Percentiles rank a stretch among this genome's conserved stretches.
These are phyloP conservation scores for Pseudogymnoascus sp. DNA, from an alignment of 2,329 filamentous ascomycete species.

Conservation along the genomic window DNA sequence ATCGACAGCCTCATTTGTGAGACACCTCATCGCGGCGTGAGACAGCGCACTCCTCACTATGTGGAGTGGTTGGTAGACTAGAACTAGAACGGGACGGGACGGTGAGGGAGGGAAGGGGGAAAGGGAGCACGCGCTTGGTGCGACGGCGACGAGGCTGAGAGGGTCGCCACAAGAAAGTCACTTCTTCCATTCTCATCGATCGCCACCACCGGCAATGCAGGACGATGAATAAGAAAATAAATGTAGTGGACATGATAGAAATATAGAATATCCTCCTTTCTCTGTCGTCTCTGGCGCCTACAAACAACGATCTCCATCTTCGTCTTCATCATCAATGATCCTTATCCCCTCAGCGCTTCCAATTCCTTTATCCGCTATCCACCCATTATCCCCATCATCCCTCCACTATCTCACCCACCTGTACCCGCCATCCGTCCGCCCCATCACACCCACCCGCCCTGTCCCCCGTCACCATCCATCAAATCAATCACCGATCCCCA, in stretches of 20 bases:
- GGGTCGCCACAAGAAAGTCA: background rate
- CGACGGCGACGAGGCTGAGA: background rate
- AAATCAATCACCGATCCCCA: background rate
- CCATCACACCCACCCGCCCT: background rate
- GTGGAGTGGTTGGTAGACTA: background rate
- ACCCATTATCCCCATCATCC: background rate
- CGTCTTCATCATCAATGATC: background rate
- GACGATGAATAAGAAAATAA: background rate
- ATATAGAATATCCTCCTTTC: background rate
- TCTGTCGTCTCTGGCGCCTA: background rate
- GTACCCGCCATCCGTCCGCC: background rate
- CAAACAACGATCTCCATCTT: background rate
- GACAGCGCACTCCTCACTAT: background rate
- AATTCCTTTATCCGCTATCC: background rate
- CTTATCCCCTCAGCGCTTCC: background rate
- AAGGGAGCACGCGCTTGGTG: background rate
- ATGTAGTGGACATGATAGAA: too few relatives aligned
- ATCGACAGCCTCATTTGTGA: background rate
- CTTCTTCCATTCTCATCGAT: background rate
- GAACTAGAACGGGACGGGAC: constrained; percentile 3
- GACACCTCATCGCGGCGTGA: background rate
- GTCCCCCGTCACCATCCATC: background rate
- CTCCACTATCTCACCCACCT: background rate
- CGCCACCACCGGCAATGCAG: background rate
- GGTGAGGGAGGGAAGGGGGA: background rate